phyloP scores from a whole-genome alignment of 139 green algal species.

The Volvox reticuliferus region DNA sequence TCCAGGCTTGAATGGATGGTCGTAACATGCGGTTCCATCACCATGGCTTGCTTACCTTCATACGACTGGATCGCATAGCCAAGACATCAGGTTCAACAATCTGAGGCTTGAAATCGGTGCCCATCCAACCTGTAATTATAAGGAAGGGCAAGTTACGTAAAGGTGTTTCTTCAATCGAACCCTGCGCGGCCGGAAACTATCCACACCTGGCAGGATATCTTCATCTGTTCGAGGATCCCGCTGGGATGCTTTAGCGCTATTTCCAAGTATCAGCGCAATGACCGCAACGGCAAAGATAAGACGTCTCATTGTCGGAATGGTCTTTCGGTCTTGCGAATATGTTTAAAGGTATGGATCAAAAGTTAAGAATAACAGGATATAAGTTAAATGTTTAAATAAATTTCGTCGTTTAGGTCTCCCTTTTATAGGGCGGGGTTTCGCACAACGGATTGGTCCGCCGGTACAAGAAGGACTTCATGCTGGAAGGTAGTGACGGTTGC shows the following conservation, averaged over 20 bases:
- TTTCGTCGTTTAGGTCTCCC: not conserved
- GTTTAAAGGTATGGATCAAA: not conserved
- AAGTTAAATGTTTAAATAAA: not conserved
- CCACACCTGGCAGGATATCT: constrained; percentile 49
- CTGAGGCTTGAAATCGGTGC: constrained; percentile 24
- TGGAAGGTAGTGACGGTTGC: too few relatives aligned
- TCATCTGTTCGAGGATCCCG: constrained; percentile 45
- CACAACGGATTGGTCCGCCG: too few relatives aligned
- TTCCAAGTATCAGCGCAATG: not conserved
- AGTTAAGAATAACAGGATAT: not conserved
- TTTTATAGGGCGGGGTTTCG: not conserved
- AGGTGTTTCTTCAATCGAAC: not conserved
- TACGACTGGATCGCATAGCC: not conserved
- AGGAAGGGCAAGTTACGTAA: not conserved
- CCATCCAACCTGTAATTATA: not conserved
- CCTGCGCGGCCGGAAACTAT: too few relatives aligned
- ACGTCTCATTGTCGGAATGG: not conserved
- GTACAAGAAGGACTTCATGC: too few relatives aligned
- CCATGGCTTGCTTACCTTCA: constrained; percentile 6
- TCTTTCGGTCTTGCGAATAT: too few relatives aligned
- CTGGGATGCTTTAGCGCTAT: not conserved
- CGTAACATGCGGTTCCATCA: not conserved
- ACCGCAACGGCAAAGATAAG: not conserved
- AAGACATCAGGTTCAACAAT: constrained; percentile 18
- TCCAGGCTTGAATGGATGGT: not conserved